Conservation (phyloP, 164 flowering plant genomes). For the Tetracentron sinense region DNA sequence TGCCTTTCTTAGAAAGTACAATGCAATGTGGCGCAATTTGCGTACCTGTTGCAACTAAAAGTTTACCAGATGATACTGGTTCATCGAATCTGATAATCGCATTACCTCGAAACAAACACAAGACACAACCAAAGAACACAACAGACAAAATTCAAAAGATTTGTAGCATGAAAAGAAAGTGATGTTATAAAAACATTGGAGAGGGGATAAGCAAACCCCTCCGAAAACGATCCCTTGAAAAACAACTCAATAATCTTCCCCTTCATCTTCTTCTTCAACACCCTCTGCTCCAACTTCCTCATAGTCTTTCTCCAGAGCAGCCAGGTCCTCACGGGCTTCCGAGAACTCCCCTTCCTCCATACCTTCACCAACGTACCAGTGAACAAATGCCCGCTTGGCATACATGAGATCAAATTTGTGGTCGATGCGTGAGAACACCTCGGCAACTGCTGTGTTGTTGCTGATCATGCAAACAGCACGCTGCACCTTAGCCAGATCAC, state of each 20-base stretch:
- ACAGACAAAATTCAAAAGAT: too few species aligned
- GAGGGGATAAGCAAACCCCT: too few species aligned
- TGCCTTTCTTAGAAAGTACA: too few species aligned
- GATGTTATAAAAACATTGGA: too few species aligned
- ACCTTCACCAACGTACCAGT: conserved; percentile 88
- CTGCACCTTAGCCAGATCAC: conserved; percentile 77
- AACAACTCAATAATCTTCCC: conserved; percentile 42
- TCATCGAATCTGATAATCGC: too few species aligned
- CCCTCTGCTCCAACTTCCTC: conserved; percentile 81
- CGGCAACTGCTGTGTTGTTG: conserved; percentile 83
- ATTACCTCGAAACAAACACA: too few species aligned
- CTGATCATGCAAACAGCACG: conserved; percentile 92
- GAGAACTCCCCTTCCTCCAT: conserved; percentile 93
- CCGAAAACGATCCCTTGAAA: too few species aligned
- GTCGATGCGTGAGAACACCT: conserved; percentile 66
- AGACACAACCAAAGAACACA: too few species aligned
- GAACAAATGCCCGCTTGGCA: conserved; percentile 73
- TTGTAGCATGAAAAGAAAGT: too few species aligned
- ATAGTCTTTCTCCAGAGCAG: conserved; percentile 79
- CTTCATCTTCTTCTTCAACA: conserved; percentile 57
- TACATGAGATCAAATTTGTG: conserved; percentile 82
- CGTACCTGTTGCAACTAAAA: too few species aligned
- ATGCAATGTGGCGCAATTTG: too few species aligned
- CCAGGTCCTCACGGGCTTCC: conserved; percentile 80
- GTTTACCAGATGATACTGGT: too few species aligned